A percentile compares a stretch with the other conserved stretches of the same genome.
phyloP scores from a whole-genome alignment of 371 early-diverging fungal species.

The Batkoa obscura region DNA sequence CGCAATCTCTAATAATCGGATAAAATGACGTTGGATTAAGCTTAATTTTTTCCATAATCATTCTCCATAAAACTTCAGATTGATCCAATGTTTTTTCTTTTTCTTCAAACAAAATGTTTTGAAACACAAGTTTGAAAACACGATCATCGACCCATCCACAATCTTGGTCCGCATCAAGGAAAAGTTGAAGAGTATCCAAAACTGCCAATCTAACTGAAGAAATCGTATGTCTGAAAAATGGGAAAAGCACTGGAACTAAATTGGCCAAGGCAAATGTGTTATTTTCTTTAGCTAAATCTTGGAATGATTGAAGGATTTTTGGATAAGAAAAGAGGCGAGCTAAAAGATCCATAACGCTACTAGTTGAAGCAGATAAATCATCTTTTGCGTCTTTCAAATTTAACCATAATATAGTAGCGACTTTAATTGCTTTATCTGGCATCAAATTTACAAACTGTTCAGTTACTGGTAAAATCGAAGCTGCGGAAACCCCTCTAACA shows the following conservation, averaged over 20 bases:
- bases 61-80: conserved; percentile 51
- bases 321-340: conserved; percentile 56
- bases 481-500: conserved; percentile 78
- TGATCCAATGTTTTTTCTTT: conserved; percentile 36
- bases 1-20: conserved; percentile 7
- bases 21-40: background rate
- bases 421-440: conserved; percentile 37
- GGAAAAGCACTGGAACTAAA: conserved; percentile 71
- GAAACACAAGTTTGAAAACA: conserved; percentile 59
- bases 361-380: conserved; percentile 82
- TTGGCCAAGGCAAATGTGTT: conserved; percentile 25
- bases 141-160: conserved; percentile 58
- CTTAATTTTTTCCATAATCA: conserved; percentile 18
- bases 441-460: conserved; percentile 50
- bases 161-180: conserved; percentile 42
- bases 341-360: conserved; percentile 81
- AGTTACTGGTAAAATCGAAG: conserved; percentile 73
- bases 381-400: conserved; percentile 65
- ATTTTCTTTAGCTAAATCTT: conserved; percentile 10
- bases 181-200: conserved; percentile 53
- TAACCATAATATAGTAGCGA: conserved; percentile 68
- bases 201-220: conserved; percentile 72
- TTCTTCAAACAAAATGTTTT: conserved; percentile 82
- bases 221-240: conserved; percentile 87
- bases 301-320: conserved; percentile 30